Base-by-base conservation (phyloP, 441 rosid genomes). In the Gossypium gossypioides region DNA sequence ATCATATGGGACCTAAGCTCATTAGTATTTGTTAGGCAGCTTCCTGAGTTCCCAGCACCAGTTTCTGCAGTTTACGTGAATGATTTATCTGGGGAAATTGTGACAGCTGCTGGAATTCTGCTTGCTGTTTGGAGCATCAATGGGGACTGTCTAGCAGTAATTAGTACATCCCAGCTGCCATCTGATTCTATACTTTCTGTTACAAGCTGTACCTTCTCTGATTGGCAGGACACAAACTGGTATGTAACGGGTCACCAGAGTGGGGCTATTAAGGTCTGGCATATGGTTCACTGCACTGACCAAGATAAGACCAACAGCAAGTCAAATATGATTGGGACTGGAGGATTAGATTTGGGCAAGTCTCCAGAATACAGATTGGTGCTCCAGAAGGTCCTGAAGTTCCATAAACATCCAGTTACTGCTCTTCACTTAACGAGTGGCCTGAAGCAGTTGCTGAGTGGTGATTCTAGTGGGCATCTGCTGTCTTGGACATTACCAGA, bases 81-180 rank as follows among this genome's bases (percentile, higher is more conserved):
- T 69, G 95, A 96, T 79, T 87, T 93, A 83, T 90, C 91, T 0
- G 99, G 98, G 34, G 99, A 91, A 82, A 92, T 96, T 48, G 84
- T 89, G 76, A 93, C 99, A 0, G 98, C 99, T 3, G 95, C 99
- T 37, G 99, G 99, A 78, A 87, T 92, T 66, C 75, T 93, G 76
- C 97, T 96, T 74, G 97, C 99, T 29, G 88, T 93, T 74, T 96
- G 99, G 99, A 90, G 97, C 86, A 83, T 93, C 80, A 96, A 96
- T 73, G 99, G 98, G 50, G 99, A 93, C 65, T 96, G 99, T 79
- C 95, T 96, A 64, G 95, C 98, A 12, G 89, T 84, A 72, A 89
- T 91, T 46, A 96, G 87, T 76, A 87, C 99, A 46, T 96, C 99
- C 29, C 99, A 96, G 78, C 77, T 96, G 77, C 99, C 99, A 19